These are phyloP conservation scores for Microbotryum silenes-acaulis DNA, from an alignment of 1,284 basidiomycete genomes.

Conservation along the genomic window DNA sequence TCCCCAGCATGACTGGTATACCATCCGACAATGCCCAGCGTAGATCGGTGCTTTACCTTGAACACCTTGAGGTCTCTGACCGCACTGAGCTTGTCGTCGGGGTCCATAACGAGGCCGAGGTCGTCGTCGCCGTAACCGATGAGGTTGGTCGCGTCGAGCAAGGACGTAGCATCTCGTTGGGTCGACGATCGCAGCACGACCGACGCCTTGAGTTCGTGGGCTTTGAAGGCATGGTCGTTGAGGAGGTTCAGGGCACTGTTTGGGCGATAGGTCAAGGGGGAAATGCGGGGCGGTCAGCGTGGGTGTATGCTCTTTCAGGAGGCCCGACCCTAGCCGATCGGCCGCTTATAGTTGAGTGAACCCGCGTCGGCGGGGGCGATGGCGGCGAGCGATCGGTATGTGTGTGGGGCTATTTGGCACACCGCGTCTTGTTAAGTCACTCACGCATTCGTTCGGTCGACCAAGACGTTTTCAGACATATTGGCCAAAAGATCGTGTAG, in stretches of 20 bases:
- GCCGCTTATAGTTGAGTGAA: not conserved
- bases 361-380: not conserved
- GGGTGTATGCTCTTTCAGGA: not conserved
- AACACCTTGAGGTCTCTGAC: slow-evolving; percentile 22
- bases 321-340: not conserved
- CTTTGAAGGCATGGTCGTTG: slow-evolving; percentile 7
- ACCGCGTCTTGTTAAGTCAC: not conserved
- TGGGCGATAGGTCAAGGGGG: not conserved
- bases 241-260: slow-evolving; percentile 4
- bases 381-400: too few species aligned
- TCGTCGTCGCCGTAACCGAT: slow-evolving; percentile 17
- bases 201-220: slow-evolving; percentile 9
- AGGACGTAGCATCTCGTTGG: not conserved
- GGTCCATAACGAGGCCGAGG: slow-evolving; percentile 18
- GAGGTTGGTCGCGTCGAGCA: slow-evolving; percentile 11
- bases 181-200: slow-evolving; percentile 11
- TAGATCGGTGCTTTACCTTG: slow-evolving; percentile 11
- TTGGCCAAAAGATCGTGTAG: too few species aligned
- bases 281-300: slow-evolving; percentile 1
- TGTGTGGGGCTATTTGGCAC: not conserved
- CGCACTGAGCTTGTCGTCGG: slow-evolving; percentile 15
- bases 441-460: slow-evolving; percentile 22
- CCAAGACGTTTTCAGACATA: not conserved
- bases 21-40: too few species aligned
- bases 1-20: not conserved